Base-by-base conservation (phyloP, 345 rosid species). In the Hibiscus trionum region DNA sequence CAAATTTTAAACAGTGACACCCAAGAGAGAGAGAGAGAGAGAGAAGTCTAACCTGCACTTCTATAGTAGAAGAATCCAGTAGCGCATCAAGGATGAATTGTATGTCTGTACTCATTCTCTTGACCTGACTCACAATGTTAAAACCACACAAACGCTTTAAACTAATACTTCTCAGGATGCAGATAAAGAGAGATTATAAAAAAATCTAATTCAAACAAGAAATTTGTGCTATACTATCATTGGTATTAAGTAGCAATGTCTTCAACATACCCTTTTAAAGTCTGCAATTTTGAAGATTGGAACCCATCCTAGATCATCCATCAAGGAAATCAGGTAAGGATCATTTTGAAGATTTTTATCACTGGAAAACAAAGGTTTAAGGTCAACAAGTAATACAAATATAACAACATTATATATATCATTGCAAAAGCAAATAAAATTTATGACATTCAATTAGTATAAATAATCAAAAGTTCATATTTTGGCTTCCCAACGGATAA, bases 241-340 rank as follows among this genome's bases (percentile, higher is more conserved):
- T 60, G 33, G 16, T 0, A 24, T n/a, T 4, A 53, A 33, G 72
- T 58, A 21, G 1, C 44, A 31, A 49, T 46, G 53, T 1, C 27
- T 21, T 57, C 29, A 21, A 53, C 75, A 66, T 85, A 95, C 99
- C 96, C 97, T 87, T 74, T 90, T 92, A 73, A 95, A 95, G 74
- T 85, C 90, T 0, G 97, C 97, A 78, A 95, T 81, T 16, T 44
- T 72, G 33, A 86, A 77, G 21, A 83, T 80, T 17, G 91, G 84
- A 82, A 89, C 97, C 97, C 97, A 89, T 77, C 99, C 99, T 75
- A 87, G 84, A 72, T 84, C 83, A 81, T 95, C 97, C 99, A 95
- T 90, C 83, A 88, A 81, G 71, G 91, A 82, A 46, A 82, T 84
- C 71, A 95, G 82, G 73, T 82, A 92, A 61, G 71, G 79, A 53